Evolutionary conservation across 257 asterid species (phyloP).

Genomic region (Petunia secreta): DNA sequence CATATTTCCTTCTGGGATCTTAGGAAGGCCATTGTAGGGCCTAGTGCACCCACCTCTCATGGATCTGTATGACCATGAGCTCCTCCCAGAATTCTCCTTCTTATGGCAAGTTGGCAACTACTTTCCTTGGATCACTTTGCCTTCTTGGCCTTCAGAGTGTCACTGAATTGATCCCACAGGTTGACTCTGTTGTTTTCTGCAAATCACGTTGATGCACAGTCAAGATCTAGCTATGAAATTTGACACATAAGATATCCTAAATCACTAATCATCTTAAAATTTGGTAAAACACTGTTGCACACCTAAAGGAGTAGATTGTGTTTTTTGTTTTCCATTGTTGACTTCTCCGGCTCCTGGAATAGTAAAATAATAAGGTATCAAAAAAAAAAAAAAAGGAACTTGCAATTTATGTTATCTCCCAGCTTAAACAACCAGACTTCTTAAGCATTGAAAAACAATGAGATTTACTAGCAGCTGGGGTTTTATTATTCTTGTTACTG

Average conservation of each 20-base stretch:
- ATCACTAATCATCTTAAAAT: not conserved
- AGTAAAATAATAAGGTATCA: not conserved
- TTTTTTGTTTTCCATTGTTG: not conserved
- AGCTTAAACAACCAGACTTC: not conserved
- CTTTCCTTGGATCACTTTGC: conserved; percentile 51
- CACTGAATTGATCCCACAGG: conserved; percentile 76
- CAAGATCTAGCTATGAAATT: conserved; percentile 23
- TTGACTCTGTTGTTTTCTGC: conserved; percentile 45
- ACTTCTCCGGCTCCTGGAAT: conserved; percentile 25
- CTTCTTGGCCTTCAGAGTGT: conserved; percentile 63
- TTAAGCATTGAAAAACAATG: conserved; percentile 8
- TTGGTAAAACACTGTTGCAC: not conserved
- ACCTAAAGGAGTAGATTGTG: conserved; percentile 22
- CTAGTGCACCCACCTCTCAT: conserved; percentile 66
- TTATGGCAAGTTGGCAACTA: conserved; percentile 30
- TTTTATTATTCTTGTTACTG: conserved; percentile 37
- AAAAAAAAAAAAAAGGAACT: not conserved
- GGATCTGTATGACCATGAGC: conserved; percentile 62
- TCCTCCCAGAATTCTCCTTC: conserved; percentile 44
- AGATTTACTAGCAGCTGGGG: conserved; percentile 25
- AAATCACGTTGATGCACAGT: conserved; percentile 16
- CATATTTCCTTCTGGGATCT: conserved; percentile 59
- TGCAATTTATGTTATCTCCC: not conserved
- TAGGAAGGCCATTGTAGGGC: conserved; percentile 72
- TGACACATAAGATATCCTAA: not conserved